phyloP scores from a whole-genome alignment of 148 eudicot genomes.

The Rhododendron griersonianum region DNA sequence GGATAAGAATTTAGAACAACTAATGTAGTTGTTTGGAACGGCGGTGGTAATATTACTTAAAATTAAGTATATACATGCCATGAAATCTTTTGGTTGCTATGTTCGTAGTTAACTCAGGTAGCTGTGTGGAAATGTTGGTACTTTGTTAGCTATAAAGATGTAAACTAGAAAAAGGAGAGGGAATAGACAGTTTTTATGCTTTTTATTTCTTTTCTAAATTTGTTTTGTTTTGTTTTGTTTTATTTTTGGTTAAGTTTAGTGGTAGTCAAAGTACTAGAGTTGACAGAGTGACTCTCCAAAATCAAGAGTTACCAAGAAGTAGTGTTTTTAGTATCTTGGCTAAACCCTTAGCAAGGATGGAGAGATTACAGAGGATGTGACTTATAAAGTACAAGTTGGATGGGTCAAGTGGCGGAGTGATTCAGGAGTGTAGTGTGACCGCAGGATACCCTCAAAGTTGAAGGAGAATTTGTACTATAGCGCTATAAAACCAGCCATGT shows the following conservation, averaged over 20 bases:
- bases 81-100: slow-evolving; percentile 2
- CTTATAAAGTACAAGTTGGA: not conserved
- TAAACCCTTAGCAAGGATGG: not conserved
- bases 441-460: not conserved
- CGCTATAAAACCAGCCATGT: not conserved
- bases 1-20: not conserved
- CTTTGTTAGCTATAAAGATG: not conserved
- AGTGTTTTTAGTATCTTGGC: not conserved
- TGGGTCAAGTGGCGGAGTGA: not conserved
- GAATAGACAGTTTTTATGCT: not conserved
- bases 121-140: not conserved
- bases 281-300: not conserved
- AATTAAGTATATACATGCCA: not conserved
- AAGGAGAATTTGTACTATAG: not conserved
- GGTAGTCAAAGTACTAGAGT: not conserved
- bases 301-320: not conserved
- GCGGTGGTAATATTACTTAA: not conserved
- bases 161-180: not conserved
- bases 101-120: not conserved
- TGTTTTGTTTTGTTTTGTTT: not conserved
- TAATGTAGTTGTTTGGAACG: not conserved
- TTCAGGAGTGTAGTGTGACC: not conserved
- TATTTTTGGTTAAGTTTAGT: not conserved
- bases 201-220: not conserved
- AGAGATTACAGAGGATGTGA: not conserved